Evolutionary conservation across 2,329 filamentous ascomycete genomes (phyloP).

Genomic region (Fusarium napiforme): DNA sequence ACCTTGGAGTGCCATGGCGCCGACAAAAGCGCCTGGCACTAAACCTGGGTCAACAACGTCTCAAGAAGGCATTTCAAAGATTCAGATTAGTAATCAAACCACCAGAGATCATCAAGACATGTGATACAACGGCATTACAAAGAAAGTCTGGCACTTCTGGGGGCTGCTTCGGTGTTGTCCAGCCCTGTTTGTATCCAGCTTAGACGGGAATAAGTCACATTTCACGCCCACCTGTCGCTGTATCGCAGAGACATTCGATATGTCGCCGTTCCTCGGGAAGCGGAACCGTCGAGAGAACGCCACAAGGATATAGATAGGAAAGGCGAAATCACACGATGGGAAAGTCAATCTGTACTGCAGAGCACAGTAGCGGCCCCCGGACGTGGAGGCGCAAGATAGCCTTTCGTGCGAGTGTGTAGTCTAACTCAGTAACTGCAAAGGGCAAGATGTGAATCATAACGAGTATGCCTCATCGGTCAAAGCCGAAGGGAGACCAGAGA

Average conservation of each 20-base stretch:
- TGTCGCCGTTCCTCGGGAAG: not conserved
- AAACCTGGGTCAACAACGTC: constrained; percentile 1
- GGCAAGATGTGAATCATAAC: constrained; percentile 4
- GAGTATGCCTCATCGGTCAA: constrained; percentile 31
- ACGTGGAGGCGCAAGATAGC: constrained; percentile 26
- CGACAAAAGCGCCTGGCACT: not conserved
- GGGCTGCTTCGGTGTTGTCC: not conserved
- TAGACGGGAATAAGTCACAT: not conserved
- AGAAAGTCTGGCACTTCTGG: constrained; percentile 6
- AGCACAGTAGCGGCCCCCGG: not conserved
- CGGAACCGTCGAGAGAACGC: not conserved
- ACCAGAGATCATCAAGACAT: not conserved
- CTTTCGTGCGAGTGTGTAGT: constrained; percentile 6
- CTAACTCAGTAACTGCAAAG: not conserved
- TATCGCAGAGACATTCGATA: not conserved
- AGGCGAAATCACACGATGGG: not conserved
- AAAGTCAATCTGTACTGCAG: constrained; percentile 8
- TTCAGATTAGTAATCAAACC: not conserved
- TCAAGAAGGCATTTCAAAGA: not conserved
- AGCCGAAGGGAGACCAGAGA: constrained; percentile 3
- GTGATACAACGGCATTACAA: constrained; percentile 3
- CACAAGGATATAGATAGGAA: constrained; percentile 25
- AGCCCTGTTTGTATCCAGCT: not conserved
- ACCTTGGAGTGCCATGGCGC: constrained; percentile 20
- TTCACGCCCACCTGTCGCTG: not conserved